Base-by-base conservation (phyloP, 257 asterid species). In the Ballota nigra region DNA sequence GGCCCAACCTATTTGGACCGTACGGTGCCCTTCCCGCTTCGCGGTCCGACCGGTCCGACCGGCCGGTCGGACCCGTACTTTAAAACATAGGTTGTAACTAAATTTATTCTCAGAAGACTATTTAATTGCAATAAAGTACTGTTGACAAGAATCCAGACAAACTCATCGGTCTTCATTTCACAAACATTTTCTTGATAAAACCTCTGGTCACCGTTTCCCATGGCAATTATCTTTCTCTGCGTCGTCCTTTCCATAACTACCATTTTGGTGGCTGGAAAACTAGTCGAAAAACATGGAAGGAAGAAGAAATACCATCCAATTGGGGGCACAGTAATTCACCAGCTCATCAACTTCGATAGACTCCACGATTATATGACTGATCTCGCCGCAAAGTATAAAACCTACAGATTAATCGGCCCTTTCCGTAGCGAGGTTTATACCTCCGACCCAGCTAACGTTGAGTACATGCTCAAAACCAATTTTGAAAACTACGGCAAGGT, bases 311-410 rank as follows among this genome's bases (percentile, higher is more conserved):
- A 81, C 73, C 96, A 81, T 79, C 96, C 96, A 18, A 66, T 87
- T n/a, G 91, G 78, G 6, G 92, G 94, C 43, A 89, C 94, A 7
- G 51, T 76, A 1, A 38, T 87, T 11, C 71, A 89, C 68, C 91
- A 87, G 76, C 84, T 89, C 38, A 4, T 77, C 15, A 87, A 89
- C 63, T 89, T 87, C 81, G 67, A 71, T 28, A 80, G 89, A 62
- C 69, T 89, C 78, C 91, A 89, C 73, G 79, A 89, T 62, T 89
- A 82, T 79, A 87, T 89, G 92, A 85, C 91, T 41, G 88, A 85
- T 61, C 85, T 89, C 31, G 88, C 96, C 2, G 45, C 28, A 8
- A 79, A 79, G 61, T 45, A 86, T 65, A 81, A 29, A 69, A 89
- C 96, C 24, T 89, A 85, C 87, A 72, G 96, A 69, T 69, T 89